phyloP scores from a whole-genome alignment of 805 yeast genomes.

The Kregervanrija delftensis region DNA sequence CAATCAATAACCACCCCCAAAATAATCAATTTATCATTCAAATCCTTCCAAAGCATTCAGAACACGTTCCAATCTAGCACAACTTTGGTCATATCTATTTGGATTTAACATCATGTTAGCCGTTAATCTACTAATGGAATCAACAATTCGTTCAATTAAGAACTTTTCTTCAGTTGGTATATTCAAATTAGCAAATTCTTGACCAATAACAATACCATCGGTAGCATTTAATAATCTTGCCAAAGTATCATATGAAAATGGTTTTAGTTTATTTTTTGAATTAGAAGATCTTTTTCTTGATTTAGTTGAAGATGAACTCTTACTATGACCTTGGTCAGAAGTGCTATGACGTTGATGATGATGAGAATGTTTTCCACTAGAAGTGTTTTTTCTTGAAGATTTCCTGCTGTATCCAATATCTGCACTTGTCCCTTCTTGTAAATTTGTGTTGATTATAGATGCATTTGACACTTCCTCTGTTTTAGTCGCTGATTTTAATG shows the following conservation, averaged over 20 bases:
- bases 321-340: neutral
- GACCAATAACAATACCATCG: slow-evolving; percentile 56
- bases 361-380: slow-evolving; percentile 1
- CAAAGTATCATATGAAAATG: slow-evolving; percentile 36
- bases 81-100: slow-evolving; percentile 71
- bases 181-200: slow-evolving; percentile 67
- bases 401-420: neutral
- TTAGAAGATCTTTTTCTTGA: slow-evolving; percentile 9
- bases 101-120: slow-evolving; percentile 89
- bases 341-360: slow-evolving; percentile 1
- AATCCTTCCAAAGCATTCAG: slow-evolving; percentile 84
- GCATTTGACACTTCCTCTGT: neutral
- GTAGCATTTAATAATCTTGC: slow-evolving; percentile 49
- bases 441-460: no score
- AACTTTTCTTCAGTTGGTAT: slow-evolving; percentile 72
- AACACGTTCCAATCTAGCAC: slow-evolving; percentile 73
- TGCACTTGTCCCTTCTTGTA: no score
- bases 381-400: neutral
- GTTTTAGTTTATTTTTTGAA: slow-evolving; percentile 18
- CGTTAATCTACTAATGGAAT: slow-evolving; percentile 75
- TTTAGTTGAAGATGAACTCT: slow-evolving; percentile 5
- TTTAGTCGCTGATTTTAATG: neutral
- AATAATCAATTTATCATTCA: slow-evolving; percentile 11
- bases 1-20: neutral
- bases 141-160: slow-evolving; percentile 78